Evolutionary conservation across 2,329 filamentous ascomycete species (phyloP).

Genomic region (Scedosporium apiospermum): DNA sequence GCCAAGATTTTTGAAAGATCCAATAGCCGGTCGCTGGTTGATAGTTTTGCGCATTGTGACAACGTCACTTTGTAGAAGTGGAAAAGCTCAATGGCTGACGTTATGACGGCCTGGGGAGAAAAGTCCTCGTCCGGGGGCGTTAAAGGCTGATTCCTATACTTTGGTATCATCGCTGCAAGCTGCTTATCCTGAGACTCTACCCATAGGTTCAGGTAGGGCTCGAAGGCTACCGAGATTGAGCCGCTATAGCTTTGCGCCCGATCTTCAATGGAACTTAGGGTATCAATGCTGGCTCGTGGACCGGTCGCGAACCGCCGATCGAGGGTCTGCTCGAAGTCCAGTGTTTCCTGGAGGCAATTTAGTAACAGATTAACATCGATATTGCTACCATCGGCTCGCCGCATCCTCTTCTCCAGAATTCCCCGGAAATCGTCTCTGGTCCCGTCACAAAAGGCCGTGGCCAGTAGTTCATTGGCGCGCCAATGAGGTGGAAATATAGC

Average conservation of each 20-base stretch:
- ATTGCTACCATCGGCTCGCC: slow-evolving; percentile 64
- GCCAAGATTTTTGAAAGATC: slow-evolving; percentile 80
- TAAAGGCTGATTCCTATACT: slow-evolving; percentile 75
- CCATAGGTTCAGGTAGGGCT: slow-evolving; percentile 94
- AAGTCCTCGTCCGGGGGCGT: slow-evolving; percentile 85
- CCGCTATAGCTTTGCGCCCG: slow-evolving; percentile 73
- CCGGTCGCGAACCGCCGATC: slow-evolving; percentile 72
- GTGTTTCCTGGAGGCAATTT: slow-evolving; percentile 84
- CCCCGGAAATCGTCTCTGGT: slow-evolving; percentile 92
- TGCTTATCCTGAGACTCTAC: slow-evolving; percentile 93
- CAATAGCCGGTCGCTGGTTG: slow-evolving; percentile 76
- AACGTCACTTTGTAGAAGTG: slow-evolving; percentile 91
- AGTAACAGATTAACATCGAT: slow-evolving; percentile 85
- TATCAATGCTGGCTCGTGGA: slow-evolving; percentile 78
- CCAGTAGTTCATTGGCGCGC: slow-evolving; percentile 83
- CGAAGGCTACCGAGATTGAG: slow-evolving; percentile 90
- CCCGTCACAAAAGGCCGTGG: slow-evolving; percentile 88
- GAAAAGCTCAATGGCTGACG: slow-evolving; percentile 92
- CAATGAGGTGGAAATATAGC: slow-evolving; percentile 78
- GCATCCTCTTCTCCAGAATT: slow-evolving; percentile 81
- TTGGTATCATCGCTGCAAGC: slow-evolving; percentile 73
- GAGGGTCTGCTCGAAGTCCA: slow-evolving; percentile 90
- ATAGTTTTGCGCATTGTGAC: slow-evolving; percentile 91
- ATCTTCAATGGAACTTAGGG: slow-evolving; percentile 69
- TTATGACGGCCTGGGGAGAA: slow-evolving; percentile 76